A percentile compares a stretch with the other conserved stretches of the same genome.
Conservation (phyloP, 2,329 filamentous ascomycete species). For the Apiospora kogelbergensis region DNA sequence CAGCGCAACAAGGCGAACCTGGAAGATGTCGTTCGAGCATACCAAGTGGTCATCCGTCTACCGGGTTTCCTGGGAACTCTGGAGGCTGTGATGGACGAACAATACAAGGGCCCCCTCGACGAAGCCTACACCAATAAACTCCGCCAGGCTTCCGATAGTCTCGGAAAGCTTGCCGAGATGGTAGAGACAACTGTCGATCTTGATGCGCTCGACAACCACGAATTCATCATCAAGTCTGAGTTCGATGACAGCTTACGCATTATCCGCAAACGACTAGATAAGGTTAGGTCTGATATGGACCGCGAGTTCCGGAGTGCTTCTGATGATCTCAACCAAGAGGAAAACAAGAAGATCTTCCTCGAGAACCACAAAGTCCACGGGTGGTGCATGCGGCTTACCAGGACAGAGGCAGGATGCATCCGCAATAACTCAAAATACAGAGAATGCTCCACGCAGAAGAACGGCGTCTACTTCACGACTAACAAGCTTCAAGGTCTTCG, state of each 20-base stretch:
- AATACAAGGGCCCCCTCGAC: slow-evolving; percentile 85
- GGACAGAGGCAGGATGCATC: slow-evolving; percentile 89
- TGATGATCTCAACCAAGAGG: slow-evolving; percentile 81
- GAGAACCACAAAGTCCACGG: slow-evolving; percentile 96
- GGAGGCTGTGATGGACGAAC: slow-evolving; percentile 92
- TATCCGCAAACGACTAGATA: slow-evolving; percentile 91
- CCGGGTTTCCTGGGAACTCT: slow-evolving; percentile 88
- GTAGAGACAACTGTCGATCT: slow-evolving; percentile 97
- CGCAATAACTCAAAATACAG: slow-evolving; percentile 87
- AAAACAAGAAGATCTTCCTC: slow-evolving; percentile 97
- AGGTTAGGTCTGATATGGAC: slow-evolving; percentile 78
- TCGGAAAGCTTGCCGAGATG: slow-evolving; percentile 92
- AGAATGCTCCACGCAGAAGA: slow-evolving; percentile 98
- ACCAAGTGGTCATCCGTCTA: slow-evolving; percentile 89
- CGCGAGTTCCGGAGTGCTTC: slow-evolving; percentile 76
- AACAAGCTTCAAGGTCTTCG: slow-evolving; percentile 75
- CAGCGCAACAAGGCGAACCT: slow-evolving; percentile 88
- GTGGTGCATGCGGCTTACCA: slow-evolving; percentile 92
- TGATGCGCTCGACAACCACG: slow-evolving; percentile 91
- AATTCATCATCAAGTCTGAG: slow-evolving; percentile 98
- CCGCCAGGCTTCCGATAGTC: slow-evolving; percentile 70
- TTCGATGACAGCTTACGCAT: slow-evolving; percentile 86
- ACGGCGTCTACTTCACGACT: slow-evolving; percentile 97
- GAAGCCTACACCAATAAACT: slow-evolving; percentile 84
- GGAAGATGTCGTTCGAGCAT: slow-evolving; percentile 93